Percentiles rank a stretch among this genome's conserved stretches.
Conservation (phyloP, 2,329 filamentous ascomycete species). For the Didymella segeticola region DNA sequence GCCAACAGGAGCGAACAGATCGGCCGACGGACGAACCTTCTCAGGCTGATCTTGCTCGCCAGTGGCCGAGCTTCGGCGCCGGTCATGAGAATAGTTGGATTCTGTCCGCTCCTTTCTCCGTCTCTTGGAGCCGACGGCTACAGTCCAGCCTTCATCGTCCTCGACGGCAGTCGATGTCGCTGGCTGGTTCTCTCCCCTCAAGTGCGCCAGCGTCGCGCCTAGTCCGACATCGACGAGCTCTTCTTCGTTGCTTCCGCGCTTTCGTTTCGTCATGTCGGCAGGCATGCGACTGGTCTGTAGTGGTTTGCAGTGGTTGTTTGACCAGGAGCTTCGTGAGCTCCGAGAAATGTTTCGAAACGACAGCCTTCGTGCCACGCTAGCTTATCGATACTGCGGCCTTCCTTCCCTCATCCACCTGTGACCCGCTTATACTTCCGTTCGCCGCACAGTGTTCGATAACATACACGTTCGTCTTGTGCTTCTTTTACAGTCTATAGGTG, state of each 20-base stretch:
- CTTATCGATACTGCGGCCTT: slow-evolving; percentile 1
- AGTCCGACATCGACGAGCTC: slow-evolving; percentile 32
- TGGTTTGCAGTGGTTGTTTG: background rate
- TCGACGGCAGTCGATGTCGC: slow-evolving; percentile 16
- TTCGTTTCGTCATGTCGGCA: slow-evolving; percentile 40
- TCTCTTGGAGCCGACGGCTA: slow-evolving; percentile 34
- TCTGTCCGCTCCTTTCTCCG: slow-evolving; percentile 28
- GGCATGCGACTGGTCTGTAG: slow-evolving; percentile 14
- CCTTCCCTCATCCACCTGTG: background rate
- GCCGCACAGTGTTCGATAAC: background rate
- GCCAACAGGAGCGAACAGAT: slow-evolving; percentile 28
- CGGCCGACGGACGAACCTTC: slow-evolving; percentile 5
- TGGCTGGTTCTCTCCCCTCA: slow-evolving; percentile 28
- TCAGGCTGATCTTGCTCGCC: background rate
- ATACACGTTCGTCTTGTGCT: background rate
- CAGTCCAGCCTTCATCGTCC: slow-evolving; percentile 39
- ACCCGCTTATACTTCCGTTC: background rate
- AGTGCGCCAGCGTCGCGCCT: slow-evolving; percentile 38
- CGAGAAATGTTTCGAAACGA: slow-evolving; percentile 12
- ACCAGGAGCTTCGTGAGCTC: background rate
- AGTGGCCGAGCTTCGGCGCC: slow-evolving; percentile 9
- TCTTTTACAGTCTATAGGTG: background rate
- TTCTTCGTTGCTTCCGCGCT: slow-evolving; percentile 30
- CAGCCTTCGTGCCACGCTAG: slow-evolving; percentile 4
- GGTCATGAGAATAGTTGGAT: slow-evolving; percentile 6